Percentiles rank a stretch among this genome's conserved stretches.
These are phyloP conservation scores for Chenopodium suecicum DNA, from an alignment of 148 eudicot species.

Conservation along the genomic window DNA sequence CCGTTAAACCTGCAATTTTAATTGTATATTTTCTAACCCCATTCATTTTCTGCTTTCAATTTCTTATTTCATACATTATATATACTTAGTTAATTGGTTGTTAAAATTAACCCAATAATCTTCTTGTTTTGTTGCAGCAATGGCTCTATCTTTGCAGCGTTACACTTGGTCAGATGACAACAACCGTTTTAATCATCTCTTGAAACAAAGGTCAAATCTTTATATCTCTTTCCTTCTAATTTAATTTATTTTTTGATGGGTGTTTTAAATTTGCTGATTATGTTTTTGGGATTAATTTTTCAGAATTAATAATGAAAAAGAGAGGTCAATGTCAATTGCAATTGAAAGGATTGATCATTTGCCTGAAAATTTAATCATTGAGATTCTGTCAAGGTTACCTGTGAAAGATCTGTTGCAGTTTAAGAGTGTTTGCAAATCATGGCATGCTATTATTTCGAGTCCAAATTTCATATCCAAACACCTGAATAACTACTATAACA, in stretches of 20 bases:
- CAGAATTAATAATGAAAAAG: background rate
- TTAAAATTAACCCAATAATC: background rate
- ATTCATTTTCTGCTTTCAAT: background rate
- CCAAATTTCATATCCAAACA: slow-evolving; percentile 24
- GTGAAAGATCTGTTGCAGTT: slow-evolving; percentile 28
- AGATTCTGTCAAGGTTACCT: slow-evolving; percentile 32
- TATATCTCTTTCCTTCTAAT: background rate
- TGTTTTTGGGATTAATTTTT: background rate
- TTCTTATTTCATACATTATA: background rate
- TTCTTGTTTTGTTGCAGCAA: background rate
- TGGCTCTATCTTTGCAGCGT: slow-evolving; percentile 21
- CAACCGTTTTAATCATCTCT: background rate
- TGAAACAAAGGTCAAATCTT: slow-evolving; percentile 1
- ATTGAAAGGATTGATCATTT: background rate
- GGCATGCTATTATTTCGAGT: slow-evolving; percentile 22
- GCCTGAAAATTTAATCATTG: slow-evolving; percentile 15
- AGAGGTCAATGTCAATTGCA: slow-evolving; percentile 1
- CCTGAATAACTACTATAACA: slow-evolving; percentile 17
- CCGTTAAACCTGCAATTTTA: background rate
- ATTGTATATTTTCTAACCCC: background rate
- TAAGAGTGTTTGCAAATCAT: slow-evolving; percentile 35
- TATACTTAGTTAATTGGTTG: background rate
- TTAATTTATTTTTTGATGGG: background rate
- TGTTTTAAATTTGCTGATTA: background rate
- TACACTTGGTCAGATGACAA: background rate